Conservation (phyloP, 1,284 basidiomycete species). For the Trametes hirsuta region DNA sequence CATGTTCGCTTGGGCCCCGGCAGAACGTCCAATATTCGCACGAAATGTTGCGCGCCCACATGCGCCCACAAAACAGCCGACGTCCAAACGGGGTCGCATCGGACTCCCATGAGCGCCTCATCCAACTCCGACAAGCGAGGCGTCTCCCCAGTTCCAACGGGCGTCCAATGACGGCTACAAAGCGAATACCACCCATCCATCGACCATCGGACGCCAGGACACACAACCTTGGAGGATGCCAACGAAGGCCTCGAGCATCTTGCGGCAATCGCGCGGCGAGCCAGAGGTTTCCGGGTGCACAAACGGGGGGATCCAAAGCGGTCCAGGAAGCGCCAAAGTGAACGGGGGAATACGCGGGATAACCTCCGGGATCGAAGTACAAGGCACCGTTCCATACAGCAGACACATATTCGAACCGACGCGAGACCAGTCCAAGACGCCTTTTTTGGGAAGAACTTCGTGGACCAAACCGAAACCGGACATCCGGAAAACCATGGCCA, state of each 20-base stretch:
- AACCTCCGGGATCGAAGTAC: slow-evolving; percentile 34
- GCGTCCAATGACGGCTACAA: neutral
- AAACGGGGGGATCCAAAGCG: slow-evolving; percentile 5
- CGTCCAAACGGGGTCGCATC: slow-evolving; percentile 2
- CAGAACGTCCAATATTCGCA: slow-evolving; percentile 11
- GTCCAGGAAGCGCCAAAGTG: slow-evolving; percentile 26
- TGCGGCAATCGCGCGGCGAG: slow-evolving; percentile 12
- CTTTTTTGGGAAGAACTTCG: slow-evolving; percentile 25
- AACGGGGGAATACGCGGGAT: slow-evolving; percentile 25
- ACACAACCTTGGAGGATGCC: neutral
- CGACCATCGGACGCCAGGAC: neutral
- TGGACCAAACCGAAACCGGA: slow-evolving; percentile 24
- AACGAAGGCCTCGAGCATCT: slow-evolving; percentile 8
- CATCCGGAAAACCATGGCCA: slow-evolving; percentile 26
- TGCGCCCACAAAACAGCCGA: slow-evolving; percentile 19
- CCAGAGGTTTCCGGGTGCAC: slow-evolving; percentile 10
- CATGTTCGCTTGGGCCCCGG: neutral
- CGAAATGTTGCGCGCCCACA: slow-evolving; percentile 17
- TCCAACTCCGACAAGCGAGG: slow-evolving; percentile 15
- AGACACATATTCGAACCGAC: slow-evolving; percentile 32
- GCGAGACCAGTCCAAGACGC: slow-evolving; percentile 30
- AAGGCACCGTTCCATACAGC: slow-evolving; percentile 33
- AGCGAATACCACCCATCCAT: neutral
- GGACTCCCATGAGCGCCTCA: slow-evolving; percentile 16
- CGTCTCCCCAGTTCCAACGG: neutral